phyloP scores from a whole-genome alignment of 768 basidiomycete genomes.

The Candolleomyces aberdarensis region DNA sequence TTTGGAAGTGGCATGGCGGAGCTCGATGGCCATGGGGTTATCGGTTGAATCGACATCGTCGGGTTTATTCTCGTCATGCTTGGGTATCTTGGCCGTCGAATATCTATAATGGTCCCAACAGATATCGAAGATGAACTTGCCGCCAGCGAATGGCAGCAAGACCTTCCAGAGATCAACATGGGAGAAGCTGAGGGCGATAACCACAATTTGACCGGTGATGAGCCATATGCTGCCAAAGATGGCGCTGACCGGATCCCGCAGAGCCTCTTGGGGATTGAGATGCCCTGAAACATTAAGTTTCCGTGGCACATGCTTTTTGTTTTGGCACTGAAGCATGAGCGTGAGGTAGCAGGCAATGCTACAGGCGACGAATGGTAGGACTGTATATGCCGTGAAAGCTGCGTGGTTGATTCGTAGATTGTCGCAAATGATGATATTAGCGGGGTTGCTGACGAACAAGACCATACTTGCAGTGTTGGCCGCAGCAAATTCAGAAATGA shows the following conservation, averaged over 20 bases:
- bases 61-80: background rate
- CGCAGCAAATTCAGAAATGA: conserved; percentile 73
- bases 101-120: background rate
- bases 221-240: conserved; percentile 70
- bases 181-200: conserved; percentile 74
- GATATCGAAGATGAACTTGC: background rate
- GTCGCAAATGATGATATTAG: conserved; percentile 90
- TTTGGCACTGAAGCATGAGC: conserved; percentile 56
- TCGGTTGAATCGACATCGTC: background rate
- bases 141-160: conserved; percentile 72
- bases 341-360: conserved; percentile 55
- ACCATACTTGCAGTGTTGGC: conserved; percentile 79
- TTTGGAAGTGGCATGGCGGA: background rate
- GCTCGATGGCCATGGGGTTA: background rate
- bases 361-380: conserved; percentile 75
- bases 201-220: conserved; percentile 58
- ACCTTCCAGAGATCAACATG: conserved; percentile 85
- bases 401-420: conserved; percentile 78
- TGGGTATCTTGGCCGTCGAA: background rate
- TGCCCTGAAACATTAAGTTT: conserved; percentile 32
- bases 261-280: conserved; percentile 53
- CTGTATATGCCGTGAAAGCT: conserved; percentile 78
- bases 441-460: conserved; percentile 85
- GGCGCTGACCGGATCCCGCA: conserved; percentile 75
- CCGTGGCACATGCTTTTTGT: conserved; percentile 49